Conservation (phyloP, 352 stramenopile genomes). For the Phytopythium aichiense region DNA sequence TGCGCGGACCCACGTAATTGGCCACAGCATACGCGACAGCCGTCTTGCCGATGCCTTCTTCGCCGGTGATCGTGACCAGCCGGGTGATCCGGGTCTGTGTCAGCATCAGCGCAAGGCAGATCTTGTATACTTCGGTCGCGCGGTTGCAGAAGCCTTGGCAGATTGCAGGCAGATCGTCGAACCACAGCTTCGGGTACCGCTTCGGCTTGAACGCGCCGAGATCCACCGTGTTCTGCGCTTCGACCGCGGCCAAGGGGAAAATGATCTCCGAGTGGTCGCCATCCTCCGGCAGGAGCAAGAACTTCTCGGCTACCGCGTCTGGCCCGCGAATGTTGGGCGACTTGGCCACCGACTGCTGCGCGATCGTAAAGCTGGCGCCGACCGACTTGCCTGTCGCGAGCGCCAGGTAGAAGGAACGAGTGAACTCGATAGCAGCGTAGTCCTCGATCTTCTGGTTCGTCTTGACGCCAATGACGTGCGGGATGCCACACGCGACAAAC, state of each 20-base stretch:
- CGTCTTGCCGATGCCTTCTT: constrained; percentile 78
- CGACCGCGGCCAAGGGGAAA: constrained; percentile 59
- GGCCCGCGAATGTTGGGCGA: constrained; percentile 74
- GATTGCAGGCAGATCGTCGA: constrained; percentile 67
- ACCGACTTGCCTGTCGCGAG: constrained; percentile 75
- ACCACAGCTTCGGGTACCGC: constrained; percentile 74
- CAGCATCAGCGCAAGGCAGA: constrained; percentile 71
- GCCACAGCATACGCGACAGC: constrained; percentile 65
- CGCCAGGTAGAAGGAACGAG: constrained; percentile 75
- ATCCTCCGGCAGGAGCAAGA: constrained; percentile 67
- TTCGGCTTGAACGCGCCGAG: constrained; percentile 49
- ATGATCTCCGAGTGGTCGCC: constrained; percentile 81
- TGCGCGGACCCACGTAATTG: constrained; percentile 77
- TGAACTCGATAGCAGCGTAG: constrained; percentile 84
- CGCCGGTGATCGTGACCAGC: constrained; percentile 68
- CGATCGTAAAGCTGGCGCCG: constrained; percentile 63
- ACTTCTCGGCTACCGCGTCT: constrained; percentile 69
- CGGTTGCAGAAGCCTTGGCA: constrained; percentile 83
- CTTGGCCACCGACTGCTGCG: constrained; percentile 68
- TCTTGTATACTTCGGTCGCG: constrained; percentile 78
- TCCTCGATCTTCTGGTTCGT: constrained; percentile 86
- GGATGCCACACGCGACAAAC: constrained; percentile 87
- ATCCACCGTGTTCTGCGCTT: constrained; percentile 35
- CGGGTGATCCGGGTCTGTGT: constrained; percentile 73
- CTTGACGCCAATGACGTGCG: constrained; percentile 89